Percentiles rank a stretch among this genome's conserved stretches.
These are phyloP conservation scores for Ustulina deusta DNA, from an alignment of 2,329 filamentous ascomycete genomes.

Conservation along the genomic window DNA sequence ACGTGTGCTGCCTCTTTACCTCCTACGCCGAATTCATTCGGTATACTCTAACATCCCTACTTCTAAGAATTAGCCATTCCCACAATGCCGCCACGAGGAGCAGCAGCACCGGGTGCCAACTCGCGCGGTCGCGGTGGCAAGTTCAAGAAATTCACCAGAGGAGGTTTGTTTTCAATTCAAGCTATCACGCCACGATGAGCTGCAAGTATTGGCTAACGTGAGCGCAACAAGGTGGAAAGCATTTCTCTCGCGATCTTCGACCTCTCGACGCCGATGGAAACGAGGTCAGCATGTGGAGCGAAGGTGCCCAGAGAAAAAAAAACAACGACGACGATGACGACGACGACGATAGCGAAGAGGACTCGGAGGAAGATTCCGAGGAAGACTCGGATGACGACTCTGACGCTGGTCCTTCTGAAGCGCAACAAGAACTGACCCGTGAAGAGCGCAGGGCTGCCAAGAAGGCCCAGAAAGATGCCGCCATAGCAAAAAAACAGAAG, in stretches of 20 bases:
- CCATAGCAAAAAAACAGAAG: conserved; percentile 79
- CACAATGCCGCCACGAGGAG: conserved; percentile 59
- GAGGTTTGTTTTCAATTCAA: conserved; percentile 70
- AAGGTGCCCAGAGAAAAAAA: conserved; percentile 63
- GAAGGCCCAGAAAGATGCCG: conserved; percentile 91
- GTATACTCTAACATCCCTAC: not conserved
- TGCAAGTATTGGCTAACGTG: conserved; percentile 1
- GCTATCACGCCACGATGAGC: not conserved
- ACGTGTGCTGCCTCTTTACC: conserved; percentile 9
- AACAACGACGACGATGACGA: conserved; percentile 64
- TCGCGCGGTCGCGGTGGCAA: conserved; percentile 89
- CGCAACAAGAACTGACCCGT: conserved; percentile 73
- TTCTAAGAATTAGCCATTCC: conserved; percentile 22
- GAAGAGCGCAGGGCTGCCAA: conserved; percentile 89
- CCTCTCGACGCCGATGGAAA: conserved; percentile 91
- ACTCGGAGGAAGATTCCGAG: conserved; percentile 55
- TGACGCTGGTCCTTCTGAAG: conserved; percentile 58
- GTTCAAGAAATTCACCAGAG: conserved; percentile 92
- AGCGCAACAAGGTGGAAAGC: conserved; percentile 80
- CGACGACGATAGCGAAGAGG: conserved; percentile 64
- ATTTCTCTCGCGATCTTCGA: conserved; percentile 92
- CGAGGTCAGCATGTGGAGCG: conserved; percentile 87
- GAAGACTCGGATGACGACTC: conserved; percentile 61
- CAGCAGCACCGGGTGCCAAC: conserved; percentile 57
- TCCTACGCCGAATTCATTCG: not conserved